Base-by-base conservation (phyloP, 192 early-diverging fungal species). In the Borealophlyctis nickersoniae region DNA sequence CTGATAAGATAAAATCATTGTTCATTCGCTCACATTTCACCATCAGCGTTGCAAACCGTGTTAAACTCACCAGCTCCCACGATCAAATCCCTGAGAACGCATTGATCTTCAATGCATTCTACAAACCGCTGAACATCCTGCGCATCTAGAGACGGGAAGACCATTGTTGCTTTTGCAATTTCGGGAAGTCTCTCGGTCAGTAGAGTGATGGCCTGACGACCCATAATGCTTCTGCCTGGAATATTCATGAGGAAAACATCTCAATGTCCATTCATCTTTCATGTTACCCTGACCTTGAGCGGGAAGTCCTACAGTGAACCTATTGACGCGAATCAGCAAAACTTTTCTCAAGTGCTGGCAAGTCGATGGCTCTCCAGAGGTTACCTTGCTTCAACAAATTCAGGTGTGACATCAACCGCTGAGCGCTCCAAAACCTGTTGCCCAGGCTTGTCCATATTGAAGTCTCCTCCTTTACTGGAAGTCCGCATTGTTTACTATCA, bases 391-490 rank as follows among this genome's bases (percentile, higher is more conserved):
- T 83, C 81, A 0, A 85, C 55, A 30, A 39, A 36, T 24, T 57
- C 49, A 9, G 49, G 55, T 29, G 49, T 71, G 0, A 85, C 61
- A 4, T 50, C 30, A 19, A 75, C 66, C 4, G 79, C 61, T 2
- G 74, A 74, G 3, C 81, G 78, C 61, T 83, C 77, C 31, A 85
- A 49, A 4, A 85, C 79, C 23, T 81, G 79, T 36, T 81, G 81
- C 0, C 81, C 81, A 0, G 81, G 78, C 14, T 34, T 56, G 49
- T 81, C 79, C 24, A 83, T 72, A 16, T 49, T 49, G 2, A 83
- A 52, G 1, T 54, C 67, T 2, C n/a, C 60, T n/a, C 58, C 58
- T 14, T 52, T 62, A 3, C 39, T 45, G 19, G 7, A 7, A 45
- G 19, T 13, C 19, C 39, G 19, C 7, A 45, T 45, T 13, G 39